These are phyloP conservation scores for Linum lewisii DNA, from an alignment of 345 rosid genomes.

Conservation along the genomic window DNA sequence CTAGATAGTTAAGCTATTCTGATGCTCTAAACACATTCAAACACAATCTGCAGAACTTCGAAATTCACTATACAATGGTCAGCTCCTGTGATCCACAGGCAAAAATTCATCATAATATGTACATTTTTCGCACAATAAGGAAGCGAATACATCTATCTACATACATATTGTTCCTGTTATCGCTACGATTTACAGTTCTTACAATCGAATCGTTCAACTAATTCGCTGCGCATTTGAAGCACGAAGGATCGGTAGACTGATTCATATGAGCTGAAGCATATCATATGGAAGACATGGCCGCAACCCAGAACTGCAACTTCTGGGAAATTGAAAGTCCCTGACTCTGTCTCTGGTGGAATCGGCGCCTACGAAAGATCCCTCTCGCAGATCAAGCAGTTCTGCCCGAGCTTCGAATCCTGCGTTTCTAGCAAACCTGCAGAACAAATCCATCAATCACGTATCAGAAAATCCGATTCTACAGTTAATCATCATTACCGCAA, in stretches of 20 bases:
- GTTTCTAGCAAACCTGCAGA: neutral
- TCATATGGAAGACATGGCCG: conserved; percentile 36
- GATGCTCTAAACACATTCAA: no score
- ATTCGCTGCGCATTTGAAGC: conserved; percentile 30
- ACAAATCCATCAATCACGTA: no score
- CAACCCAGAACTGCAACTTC: conserved; percentile 34
- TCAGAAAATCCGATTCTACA: no score
- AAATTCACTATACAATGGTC: no score
- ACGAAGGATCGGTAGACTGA: conserved; percentile 23
- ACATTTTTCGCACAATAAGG: no score
- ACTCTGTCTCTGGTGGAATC: conserved; percentile 14
- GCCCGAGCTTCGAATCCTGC: neutral
- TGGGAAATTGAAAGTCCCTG: conserved; percentile 16
- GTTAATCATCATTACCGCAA: no score
- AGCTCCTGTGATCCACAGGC: no score
- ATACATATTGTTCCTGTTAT: neutral
- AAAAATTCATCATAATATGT: no score
- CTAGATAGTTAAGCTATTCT: no score
- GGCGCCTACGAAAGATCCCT: conserved; percentile 30
- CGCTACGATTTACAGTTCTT: neutral
- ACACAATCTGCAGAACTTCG: no score
- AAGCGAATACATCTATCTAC: no score
- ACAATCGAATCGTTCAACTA: neutral
- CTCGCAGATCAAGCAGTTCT: conserved; percentile 28
- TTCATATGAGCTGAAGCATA: conserved; percentile 30